Evolutionary conservation across 1,284 basidiomycete genomes (phyloP), one percentile per base, ranked within the genome.

Genomic region (Caloboletus firmus): DNA sequence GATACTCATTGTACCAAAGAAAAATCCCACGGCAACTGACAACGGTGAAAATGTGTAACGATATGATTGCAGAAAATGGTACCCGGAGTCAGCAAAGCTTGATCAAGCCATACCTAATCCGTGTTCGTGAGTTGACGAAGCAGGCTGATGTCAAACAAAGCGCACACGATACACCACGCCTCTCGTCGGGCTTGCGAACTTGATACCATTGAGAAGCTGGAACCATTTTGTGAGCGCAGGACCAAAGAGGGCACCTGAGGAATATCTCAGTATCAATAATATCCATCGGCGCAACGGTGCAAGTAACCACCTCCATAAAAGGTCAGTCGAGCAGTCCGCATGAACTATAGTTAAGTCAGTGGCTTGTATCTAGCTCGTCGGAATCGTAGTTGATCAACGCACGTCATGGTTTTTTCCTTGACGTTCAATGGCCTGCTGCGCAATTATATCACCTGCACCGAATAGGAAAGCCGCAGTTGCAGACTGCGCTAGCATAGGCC

Each of bases 361-460:
- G 32, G 32, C 45, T 43, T 28, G 26, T 34, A 26, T 55, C 40
- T 26, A 42, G 28, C 8, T 40, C 20, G 15, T 52, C 11, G 4
- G 2, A 43, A 28, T 34, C 17, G 4, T 6, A 9, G 11, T n/a
- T 3, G 20, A 44, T 17, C 43, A 12, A 77, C 81, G 64, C 59
- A 90, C 89, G 63, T 92, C 89, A 63, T 91, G 89, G 4, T 83
- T 68, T 55, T 65, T 74, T 13, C 87, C 85, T 64, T 74, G 81
- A 57, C 75, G 75, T 66, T 94, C 93, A 28, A 94, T 81, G 0
- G 76, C 84, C 67, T 94, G 88, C 70, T 94, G 92, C 0, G 92
- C 91, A 35, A 94, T 79, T 1, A 91, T 63, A 66, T 95, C 93
- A n/a, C 91, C 92, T 10, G 82, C 74, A 42, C 86, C 84, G 62